These are phyloP conservation scores for Penicillium fuscoglaucum DNA, from an alignment of 2,329 filamentous ascomycete species.

Conservation along the genomic window DNA sequence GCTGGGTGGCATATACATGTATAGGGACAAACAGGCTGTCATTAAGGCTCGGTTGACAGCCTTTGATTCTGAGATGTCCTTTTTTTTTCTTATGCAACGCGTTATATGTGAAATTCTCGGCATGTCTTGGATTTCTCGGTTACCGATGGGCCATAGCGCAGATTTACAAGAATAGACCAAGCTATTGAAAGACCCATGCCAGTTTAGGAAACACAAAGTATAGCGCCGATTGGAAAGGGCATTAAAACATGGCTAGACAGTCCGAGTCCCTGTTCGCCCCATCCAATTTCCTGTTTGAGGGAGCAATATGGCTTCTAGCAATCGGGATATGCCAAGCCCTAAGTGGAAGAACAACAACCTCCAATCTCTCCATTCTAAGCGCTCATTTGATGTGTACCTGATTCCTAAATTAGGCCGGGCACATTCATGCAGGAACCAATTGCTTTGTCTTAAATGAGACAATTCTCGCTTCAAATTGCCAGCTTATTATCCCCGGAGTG, in stretches of 20 bases:
- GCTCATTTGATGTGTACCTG: background rate
- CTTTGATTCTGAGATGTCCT: too few relatives aligned
- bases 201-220: background rate
- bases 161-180: constrained; percentile 3
- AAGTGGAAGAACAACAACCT: constrained; percentile 1
- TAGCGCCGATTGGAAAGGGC: background rate
- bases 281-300: background rate
- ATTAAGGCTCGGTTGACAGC: background rate
- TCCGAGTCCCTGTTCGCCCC: background rate
- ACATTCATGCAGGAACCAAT: constrained; percentile 3
- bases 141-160: background rate
- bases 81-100: background rate
- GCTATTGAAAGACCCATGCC: background rate
- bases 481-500: background rate
- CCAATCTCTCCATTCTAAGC: background rate
- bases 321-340: background rate
- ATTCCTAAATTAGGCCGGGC: background rate
- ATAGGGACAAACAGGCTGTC: background rate
- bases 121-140: background rate
- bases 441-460: background rate
- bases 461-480: constrained; percentile 7
- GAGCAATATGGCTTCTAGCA: background rate
- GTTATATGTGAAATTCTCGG: background rate
- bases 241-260: background rate
- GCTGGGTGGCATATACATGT: background rate